phyloP scores from a whole-genome alignment of 2,329 filamentous ascomycete species.

The Claviceps sorghi region DNA sequence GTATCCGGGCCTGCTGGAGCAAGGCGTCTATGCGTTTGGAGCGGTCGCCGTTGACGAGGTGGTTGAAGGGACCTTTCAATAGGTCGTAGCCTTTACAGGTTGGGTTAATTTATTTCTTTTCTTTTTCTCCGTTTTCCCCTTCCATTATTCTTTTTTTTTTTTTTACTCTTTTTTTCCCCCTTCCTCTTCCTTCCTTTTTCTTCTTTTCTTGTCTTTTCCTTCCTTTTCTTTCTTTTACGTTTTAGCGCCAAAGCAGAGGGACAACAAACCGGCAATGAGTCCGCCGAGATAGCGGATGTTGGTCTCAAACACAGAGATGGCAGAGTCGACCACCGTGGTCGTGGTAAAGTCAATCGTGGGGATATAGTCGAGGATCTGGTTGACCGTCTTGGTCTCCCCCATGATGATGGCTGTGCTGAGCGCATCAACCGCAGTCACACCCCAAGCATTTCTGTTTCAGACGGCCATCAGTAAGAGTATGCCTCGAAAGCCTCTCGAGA shows the following conservation, averaged over 20 bases:
- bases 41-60: slow-evolving; percentile 27
- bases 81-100: slow-evolving; percentile 49
- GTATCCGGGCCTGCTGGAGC: slow-evolving; percentile 48
- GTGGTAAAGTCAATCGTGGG: slow-evolving; percentile 54
- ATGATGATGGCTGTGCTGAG: slow-evolving; percentile 69
- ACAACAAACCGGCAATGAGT: slow-evolving; percentile 48
- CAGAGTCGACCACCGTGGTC: slow-evolving; percentile 27
- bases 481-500: too few species aligned
- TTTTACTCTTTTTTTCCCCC: neutral
- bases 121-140: neutral
- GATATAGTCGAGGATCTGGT: slow-evolving; percentile 57
- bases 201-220: too few species aligned
- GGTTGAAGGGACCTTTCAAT: slow-evolving; percentile 48
- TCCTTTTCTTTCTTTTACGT: too few species aligned
- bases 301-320: slow-evolving; percentile 73
- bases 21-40: slow-evolving; percentile 37
- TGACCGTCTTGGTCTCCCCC: slow-evolving; percentile 52
- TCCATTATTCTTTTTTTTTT: too few species aligned
- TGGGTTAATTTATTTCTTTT: neutral
- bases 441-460: slow-evolving; percentile 59
- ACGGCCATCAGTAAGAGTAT: neutral
- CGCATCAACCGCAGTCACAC: slow-evolving; percentile 67
- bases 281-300: slow-evolving; percentile 81
- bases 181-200: neutral
- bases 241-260: too few species aligned